Evolutionary conservation across 371 early-diverging fungal genomes (phyloP).

Genomic region (Dentiscutata heterogama): DNA sequence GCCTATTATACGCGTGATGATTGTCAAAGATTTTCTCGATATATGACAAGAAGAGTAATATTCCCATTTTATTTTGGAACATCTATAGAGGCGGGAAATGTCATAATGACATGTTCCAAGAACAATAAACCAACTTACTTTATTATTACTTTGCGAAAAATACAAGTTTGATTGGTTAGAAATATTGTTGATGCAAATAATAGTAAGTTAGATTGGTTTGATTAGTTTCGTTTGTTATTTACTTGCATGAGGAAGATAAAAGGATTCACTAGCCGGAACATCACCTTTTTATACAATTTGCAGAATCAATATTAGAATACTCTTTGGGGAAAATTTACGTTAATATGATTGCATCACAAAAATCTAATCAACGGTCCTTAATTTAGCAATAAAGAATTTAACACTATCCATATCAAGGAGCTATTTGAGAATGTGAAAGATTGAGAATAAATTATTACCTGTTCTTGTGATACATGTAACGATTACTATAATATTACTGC

Average conservation of each 20-base stretch:
- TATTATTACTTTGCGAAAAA: constrained; percentile 4
- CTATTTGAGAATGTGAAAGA: no score
- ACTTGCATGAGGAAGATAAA: constrained; percentile 3
- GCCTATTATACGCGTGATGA: not conserved
- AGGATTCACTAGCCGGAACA: not conserved
- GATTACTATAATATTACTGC: constrained; percentile 17
- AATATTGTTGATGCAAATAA: constrained; percentile 15
- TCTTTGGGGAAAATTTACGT: not conserved
- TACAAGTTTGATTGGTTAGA: not conserved
- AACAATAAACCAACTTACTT: constrained; percentile 11
- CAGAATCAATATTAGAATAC: not conserved
- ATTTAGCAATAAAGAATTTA: no score
- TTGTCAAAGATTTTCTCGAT: not conserved
- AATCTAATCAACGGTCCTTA: not conserved
- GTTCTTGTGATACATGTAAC: not conserved
- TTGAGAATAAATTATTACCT: no score
- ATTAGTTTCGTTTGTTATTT: not conserved
- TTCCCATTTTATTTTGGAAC: not conserved
- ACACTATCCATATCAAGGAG: no score
- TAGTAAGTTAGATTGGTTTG: not conserved
- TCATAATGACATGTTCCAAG: not conserved
- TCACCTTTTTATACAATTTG: not conserved
- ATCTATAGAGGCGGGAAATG: not conserved
- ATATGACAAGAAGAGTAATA: not conserved
- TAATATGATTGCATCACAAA: not conserved